Conservation (phyloP, 257 asterid genomes). For the Oldenlandia corymbosa region DNA sequence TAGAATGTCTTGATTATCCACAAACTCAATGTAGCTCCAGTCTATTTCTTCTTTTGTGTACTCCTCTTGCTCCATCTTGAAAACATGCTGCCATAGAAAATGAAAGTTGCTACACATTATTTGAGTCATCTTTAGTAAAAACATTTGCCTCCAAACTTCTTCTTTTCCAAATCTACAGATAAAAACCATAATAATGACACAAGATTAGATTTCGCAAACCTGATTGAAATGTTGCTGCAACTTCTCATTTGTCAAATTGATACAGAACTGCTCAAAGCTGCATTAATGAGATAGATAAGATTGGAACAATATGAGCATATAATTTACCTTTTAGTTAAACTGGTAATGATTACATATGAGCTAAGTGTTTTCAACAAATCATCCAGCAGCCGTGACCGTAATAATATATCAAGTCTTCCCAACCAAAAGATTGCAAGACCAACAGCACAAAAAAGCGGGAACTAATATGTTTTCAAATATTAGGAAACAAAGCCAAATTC, state of each 20-base stretch:
- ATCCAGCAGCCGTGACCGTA: not conserved
- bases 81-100: conserved; percentile 63
- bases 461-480: not conserved
- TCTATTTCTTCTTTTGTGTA: conserved; percentile 84
- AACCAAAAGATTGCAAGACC: not conserved
- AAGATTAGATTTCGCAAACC: conserved; percentile 34
- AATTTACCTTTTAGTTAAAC: not conserved
- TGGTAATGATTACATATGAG: not conserved
- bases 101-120: conserved; percentile 5
- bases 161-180: conserved; percentile 9
- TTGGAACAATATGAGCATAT: not conserved
- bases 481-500: not conserved
- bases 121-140: conserved; percentile 7
- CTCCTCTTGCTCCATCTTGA: conserved; percentile 97
- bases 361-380: not conserved
- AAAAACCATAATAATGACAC: conserved; percentile 3
- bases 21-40: conserved; percentile 86
- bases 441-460: not conserved
- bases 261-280: conserved; percentile 97
- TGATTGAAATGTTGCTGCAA: conserved; percentile 96
- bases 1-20: conserved; percentile 87
- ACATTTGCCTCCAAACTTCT: not conserved
- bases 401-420: not conserved
- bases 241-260: conserved; percentile 92
- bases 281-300: conserved; percentile 21